Evolutionary conservation across 371 early-diverging fungal genomes (phyloP), one percentile per base, ranked within the genome.

Genomic region (Mucor saturninus): DNA sequence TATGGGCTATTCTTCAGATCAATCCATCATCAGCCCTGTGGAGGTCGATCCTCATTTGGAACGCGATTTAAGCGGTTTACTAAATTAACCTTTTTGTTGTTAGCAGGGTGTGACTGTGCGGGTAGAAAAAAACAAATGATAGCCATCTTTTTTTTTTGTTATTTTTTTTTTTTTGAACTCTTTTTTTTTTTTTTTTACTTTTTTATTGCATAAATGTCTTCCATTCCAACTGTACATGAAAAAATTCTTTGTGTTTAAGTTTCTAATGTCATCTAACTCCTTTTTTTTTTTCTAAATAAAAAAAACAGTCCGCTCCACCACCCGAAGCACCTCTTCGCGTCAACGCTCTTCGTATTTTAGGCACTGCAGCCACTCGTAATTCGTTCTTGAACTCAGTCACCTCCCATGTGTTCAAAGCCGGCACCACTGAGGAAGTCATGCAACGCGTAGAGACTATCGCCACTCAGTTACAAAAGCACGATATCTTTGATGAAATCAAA

Each of bases 401-500:
- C 9, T 48, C 60, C 8, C 61, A 54, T 10, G 61, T 78, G 5
- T 84, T 86, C 46, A 37, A 68, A 40, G 77, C 95, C 3, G 52
- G 67, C 28, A 91, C 89, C 1, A 68, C 93, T 0, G 85, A 80
- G 21, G 83, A 87, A 43, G 83, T 90, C 3, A 67, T 92, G 1
- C 69, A 72, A 28, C 77, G 81, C 56, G 74, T 87, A 9, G 83
- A 90, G 48, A 74, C 79, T 32, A 85, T 86, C 0, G 89, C 86
- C 2, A 78, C 71, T 39, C 82, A 84, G 54, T 75, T 95, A 51
- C 74, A 83, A 51, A 83, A 86, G 14, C 86, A 93, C 43, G 94
- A 91, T 42, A 87, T 94, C 29, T 94, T 93, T 71, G 83, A 89
- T 38, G 80, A 83, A 43, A 87, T 93, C 56, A 75, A 75, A 29